A percentile compares a stretch with the other conserved stretches of the same genome.
Conservation (phyloP, 2,329 filamentous ascomycete species). For the Microsporum canis region DNA sequence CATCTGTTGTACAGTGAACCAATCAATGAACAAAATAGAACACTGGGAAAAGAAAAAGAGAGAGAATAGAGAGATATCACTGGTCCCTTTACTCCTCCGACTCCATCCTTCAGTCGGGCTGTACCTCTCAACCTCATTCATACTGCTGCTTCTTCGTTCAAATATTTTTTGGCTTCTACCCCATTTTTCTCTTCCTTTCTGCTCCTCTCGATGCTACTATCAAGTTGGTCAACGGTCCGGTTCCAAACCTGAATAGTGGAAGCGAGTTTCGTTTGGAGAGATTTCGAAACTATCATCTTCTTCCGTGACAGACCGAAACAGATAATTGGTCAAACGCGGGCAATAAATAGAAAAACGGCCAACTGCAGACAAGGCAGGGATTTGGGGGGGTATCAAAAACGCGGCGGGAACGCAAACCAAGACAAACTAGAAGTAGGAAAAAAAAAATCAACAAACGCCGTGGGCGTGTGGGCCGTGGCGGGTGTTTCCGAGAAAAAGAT, state of each 20-base stretch:
- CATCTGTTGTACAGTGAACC: slow-evolving; percentile 3
- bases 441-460: not conserved
- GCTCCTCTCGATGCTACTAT: not conserved
- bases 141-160: not conserved
- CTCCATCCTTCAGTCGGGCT: not conserved
- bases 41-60: slow-evolving; percentile 8
- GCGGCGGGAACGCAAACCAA: not conserved
- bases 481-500: not conserved
- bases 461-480: not conserved
- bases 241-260: not conserved
- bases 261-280: not conserved
- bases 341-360: not conserved
- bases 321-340: not conserved
- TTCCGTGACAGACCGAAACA: not conserved
- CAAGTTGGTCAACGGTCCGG: not conserved
- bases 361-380: not conserved
- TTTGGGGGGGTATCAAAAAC: not conserved
- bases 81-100: not conserved
- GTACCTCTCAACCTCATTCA: not conserved
- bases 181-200: not conserved
- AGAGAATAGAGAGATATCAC: slow-evolving; percentile 15
- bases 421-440: not conserved
- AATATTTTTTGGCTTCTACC: not conserved
- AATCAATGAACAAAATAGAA: not conserved
- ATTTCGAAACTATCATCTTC: not conserved